Evolutionary conservation across 129 eudicot species (phyloP).

Genomic region (Flaveria ramosissima): DNA sequence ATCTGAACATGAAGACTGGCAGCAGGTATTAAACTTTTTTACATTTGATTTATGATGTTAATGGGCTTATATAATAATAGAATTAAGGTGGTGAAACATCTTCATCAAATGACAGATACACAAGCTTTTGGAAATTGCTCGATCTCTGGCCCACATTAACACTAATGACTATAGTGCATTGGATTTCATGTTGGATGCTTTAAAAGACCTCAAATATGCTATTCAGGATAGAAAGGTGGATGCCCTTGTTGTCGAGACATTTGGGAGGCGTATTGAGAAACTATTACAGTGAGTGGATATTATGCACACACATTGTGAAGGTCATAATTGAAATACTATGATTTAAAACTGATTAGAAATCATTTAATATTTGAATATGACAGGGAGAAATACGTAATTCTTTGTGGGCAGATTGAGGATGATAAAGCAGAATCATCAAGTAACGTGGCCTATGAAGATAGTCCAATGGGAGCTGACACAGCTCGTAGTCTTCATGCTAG

Average conservation of each 20-base stretch:
- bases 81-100: slow-evolving; percentile 29
- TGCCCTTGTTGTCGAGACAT: slow-evolving; percentile 97
- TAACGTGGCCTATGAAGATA: slow-evolving; percentile 58
- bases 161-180: slow-evolving; percentile 70
- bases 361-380: slow-evolving; percentile 9
- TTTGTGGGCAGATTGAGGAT: slow-evolving; percentile 93
- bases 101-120: slow-evolving; percentile 60
- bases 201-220: slow-evolving; percentile 85
- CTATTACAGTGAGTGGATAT: slow-evolving; percentile 77
- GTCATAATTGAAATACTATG: slow-evolving; percentile 1
- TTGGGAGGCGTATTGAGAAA: slow-evolving; percentile 96
- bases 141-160: slow-evolving; percentile 67
- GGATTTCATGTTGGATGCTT: slow-evolving; percentile 69
- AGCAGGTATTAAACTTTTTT: slow-evolving; percentile 56
- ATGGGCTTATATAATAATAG: not conserved
- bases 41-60: not conserved
- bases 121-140: slow-evolving; percentile 87
- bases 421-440: slow-evolving; percentile 55
- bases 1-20: slow-evolving; percentile 76
- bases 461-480: slow-evolving; percentile 64
- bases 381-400: slow-evolving; percentile 90
- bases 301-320: not conserved
- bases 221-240: slow-evolving; percentile 95
- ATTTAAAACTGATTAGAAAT: slow-evolving; percentile 1
- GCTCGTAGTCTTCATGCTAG: slow-evolving; percentile 79